Conservation (phyloP, 2,329 filamentous ascomycete genomes). For the Colletotrichum karsti region DNA sequence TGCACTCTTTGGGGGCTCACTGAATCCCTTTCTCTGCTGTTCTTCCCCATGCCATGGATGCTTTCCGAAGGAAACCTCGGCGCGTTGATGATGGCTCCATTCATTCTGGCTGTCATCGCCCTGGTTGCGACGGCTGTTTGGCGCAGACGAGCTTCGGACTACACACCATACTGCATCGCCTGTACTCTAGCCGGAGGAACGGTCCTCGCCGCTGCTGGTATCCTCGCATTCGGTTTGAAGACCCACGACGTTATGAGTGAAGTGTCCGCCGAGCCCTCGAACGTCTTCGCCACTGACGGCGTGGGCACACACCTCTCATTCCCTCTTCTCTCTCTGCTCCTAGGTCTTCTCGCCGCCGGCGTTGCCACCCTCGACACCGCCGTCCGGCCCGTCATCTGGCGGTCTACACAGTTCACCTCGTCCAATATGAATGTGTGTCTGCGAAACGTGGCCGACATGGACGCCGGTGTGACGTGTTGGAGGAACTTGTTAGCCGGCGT, state of each 20-base stretch:
- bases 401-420: conserved; percentile 59
- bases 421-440: conserved; percentile 54
- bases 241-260: conserved; percentile 43
- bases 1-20: conserved; percentile 57
- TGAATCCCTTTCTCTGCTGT: conserved; percentile 55
- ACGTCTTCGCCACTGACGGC: conserved; percentile 38
- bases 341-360: conserved; percentile 57
- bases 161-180: conserved; percentile 42
- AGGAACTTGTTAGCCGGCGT: conserved; percentile 50
- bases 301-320: conserved; percentile 42
- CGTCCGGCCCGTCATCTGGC: conserved; percentile 50
- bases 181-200: conserved; percentile 46
- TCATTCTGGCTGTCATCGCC: conserved; percentile 47
- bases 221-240: conserved; percentile 56
- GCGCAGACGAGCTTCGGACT: conserved; percentile 39
- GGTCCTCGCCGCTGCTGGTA: conserved; percentile 47
- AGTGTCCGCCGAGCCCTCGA: conserved; percentile 30
- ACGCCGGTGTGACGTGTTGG: conserved; percentile 49
- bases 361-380: conserved; percentile 49
- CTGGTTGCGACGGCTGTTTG: conserved; percentile 43
- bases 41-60: conserved; percentile 51
- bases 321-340: conserved; percentile 52
- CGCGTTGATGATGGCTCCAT: conserved; percentile 53
- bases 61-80: conserved; percentile 51
- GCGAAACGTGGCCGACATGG: conserved; percentile 59